Evolutionary conservation across 2,329 filamentous ascomycete genomes (phyloP), one percentile per base, ranked within the genome.

Genomic region (Penicillium sclerotigenum): DNA sequence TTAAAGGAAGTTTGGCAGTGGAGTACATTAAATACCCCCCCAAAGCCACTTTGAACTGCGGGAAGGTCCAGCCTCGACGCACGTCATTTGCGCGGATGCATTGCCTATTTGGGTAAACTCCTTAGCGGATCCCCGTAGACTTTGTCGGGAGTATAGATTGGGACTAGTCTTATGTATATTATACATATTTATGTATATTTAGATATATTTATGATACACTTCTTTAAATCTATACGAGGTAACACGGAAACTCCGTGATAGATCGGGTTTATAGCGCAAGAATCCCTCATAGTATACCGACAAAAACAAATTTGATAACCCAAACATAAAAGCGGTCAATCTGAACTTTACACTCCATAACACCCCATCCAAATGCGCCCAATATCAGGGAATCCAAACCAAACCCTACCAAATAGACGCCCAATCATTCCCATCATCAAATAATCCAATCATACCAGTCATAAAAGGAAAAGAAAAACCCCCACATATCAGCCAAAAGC

Each of bases 321-420:
- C n/a, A 38, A 6, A 20, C 13, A 37, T n/a, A 38, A 38, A 38
- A 11, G 14, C 10, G n/a, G n/a, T n/a, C 13, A 33, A 24, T 9
- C 20, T n/a, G 31, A 31, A 33, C 18, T 33, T 9, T 31, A 14
- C n/a, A 37, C 16, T 26, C 41, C 29, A 42, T 24, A 41, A 24
- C 13, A 14, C 36, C 37, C 48, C 43, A 26, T 41, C 47, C 47
- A 41, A 24, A 22, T 52, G 47, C 56, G 54, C 60, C 42, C 49
- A 56, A 48, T 46, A 42, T 28, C 36, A 41, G 55, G 51, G 57
- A 58, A 63, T 64, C 57, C 58, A 26, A 45, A 7, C 43, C 42
- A 36, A 45, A 40, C 45, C 18, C 43, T 22, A 26, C 34, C 37
- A 52, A 40, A 48, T 48, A 56, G 33, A 49, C 45, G 49, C 47